phyloP scores from a whole-genome alignment of 2,329 filamentous ascomycete species.

The Fusarium chlamydosporum region DNA sequence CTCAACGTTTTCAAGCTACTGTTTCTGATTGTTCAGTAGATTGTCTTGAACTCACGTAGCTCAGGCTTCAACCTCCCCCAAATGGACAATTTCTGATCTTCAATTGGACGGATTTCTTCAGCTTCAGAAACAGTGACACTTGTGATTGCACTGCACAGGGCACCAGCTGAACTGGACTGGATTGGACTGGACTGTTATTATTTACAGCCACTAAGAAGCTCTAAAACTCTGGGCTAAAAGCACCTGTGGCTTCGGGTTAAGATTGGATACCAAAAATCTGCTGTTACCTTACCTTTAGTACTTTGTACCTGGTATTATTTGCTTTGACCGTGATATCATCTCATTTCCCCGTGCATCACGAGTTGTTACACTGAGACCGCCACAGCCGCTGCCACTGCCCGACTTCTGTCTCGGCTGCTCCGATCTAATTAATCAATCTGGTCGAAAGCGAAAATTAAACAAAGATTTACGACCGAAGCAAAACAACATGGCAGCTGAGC shows the following conservation, averaged over 20 bases:
- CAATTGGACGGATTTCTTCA: constrained; percentile 22
- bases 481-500: constrained; percentile 40
- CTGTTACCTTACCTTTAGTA: background rate
- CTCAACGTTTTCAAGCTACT: constrained; percentile 30
- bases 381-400: constrained; percentile 24
- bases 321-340: constrained; percentile 26
- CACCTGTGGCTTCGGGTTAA: constrained; percentile 34
- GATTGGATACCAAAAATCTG: constrained; percentile 3
- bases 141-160: constrained; percentile 30
- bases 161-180: constrained; percentile 10
- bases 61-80: constrained; percentile 12
- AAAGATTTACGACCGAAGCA: constrained; percentile 7
- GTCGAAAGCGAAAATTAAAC: background rate
- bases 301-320: background rate
- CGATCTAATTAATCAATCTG: constrained; percentile 10
- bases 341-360: constrained; percentile 33
- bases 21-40: constrained; percentile 35
- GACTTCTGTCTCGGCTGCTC: constrained; percentile 33
- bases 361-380: constrained; percentile 19
- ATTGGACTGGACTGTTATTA: background rate
- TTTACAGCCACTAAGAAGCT: constrained; percentile 30
- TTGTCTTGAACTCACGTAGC: constrained; percentile 8
- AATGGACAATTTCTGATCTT: constrained; percentile 13
- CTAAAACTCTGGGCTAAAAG: constrained; percentile 26
- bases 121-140: constrained; percentile 24